Conservation (phyloP, 2,329 filamentous ascomycete species). For the Xylaria hypoxylon region DNA sequence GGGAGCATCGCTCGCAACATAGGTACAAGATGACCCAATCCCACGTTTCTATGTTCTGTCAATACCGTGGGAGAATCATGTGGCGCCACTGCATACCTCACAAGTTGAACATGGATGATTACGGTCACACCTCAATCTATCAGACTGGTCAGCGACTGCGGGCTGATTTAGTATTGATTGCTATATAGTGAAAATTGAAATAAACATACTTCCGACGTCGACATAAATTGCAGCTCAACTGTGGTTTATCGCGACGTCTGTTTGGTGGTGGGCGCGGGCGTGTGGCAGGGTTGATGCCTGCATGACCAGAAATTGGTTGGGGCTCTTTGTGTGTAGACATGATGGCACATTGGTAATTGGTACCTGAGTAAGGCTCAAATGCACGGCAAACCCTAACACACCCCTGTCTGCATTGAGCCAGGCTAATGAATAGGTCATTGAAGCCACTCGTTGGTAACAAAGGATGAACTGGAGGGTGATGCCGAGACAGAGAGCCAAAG, state of each 20-base stretch:
- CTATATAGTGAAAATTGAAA: not conserved
- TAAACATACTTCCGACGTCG: conserved; percentile 40
- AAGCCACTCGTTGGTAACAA: conserved; percentile 8
- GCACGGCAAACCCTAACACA: conserved; percentile 6
- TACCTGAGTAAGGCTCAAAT: conserved; percentile 3
- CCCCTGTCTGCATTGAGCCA: conserved; percentile 19
- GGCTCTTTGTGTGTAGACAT: conserved; percentile 30
- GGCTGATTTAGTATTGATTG: not conserved
- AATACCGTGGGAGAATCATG: not conserved
- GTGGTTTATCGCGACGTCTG: conserved; percentile 43
- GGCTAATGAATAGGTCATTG: not conserved
- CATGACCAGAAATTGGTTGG: conserved; percentile 1
- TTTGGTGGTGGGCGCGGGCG: conserved; percentile 41
- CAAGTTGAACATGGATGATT: conserved; percentile 41
- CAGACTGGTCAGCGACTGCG: conserved; percentile 14
- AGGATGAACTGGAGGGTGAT: conserved; percentile 8
- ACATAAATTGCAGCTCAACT: conserved; percentile 42
- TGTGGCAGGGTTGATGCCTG: conserved; percentile 8
- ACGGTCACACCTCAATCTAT: conserved; percentile 41
- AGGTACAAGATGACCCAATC: conserved; percentile 36
- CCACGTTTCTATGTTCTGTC: conserved; percentile 38
- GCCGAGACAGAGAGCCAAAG: conserved; percentile 1
- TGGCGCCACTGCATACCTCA: conserved; percentile 21
- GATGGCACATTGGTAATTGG: no score
- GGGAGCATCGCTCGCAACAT: conserved; percentile 17